Percentiles rank a stretch among this genome's conserved stretches.
These are phyloP conservation scores for Lenwebbia sp. DNA, from an alignment of 345 rosid genomes.

Conservation along the genomic window DNA sequence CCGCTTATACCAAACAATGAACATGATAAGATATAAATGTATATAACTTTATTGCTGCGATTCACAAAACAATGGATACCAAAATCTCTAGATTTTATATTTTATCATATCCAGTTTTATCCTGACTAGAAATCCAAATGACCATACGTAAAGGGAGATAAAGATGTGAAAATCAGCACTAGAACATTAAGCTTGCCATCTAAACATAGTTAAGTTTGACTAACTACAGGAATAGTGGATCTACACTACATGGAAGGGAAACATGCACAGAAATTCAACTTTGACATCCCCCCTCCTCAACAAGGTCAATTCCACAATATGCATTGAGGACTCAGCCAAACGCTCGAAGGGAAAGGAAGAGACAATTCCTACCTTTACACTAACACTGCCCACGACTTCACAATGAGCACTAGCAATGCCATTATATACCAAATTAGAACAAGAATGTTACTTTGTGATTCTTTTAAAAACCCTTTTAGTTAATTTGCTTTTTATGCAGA, in stretches of 20 bases:
- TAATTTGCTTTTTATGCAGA: neutral
- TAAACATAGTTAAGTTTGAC: neutral
- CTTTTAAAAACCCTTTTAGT: neutral
- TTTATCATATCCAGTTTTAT: too few species aligned
- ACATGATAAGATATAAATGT: too few species aligned
- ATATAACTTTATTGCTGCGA: too few species aligned
- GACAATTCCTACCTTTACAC: slow-evolving; percentile 47
- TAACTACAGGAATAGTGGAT: neutral
- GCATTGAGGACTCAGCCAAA: neutral
- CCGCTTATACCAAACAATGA: too few species aligned
- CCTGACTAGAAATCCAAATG: too few species aligned
- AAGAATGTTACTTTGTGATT: neutral
- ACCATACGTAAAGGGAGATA: neutral
- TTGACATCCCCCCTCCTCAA: neutral
- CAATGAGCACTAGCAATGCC: slow-evolving; percentile 62
- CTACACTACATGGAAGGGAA: neutral
- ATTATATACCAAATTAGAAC: slow-evolving; percentile 29
- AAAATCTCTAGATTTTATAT: too few species aligned
- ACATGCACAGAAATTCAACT: neutral
- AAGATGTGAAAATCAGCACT: neutral
- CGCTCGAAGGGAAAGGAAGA: neutral
- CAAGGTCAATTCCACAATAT: neutral
- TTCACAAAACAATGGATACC: too few species aligned
- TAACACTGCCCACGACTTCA: slow-evolving; percentile 49
- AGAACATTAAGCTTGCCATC: neutral